These are phyloP conservation scores for Candida nemodendra DNA, from an alignment of 805 yeast genomes.

Conservation along the genomic window DNA sequence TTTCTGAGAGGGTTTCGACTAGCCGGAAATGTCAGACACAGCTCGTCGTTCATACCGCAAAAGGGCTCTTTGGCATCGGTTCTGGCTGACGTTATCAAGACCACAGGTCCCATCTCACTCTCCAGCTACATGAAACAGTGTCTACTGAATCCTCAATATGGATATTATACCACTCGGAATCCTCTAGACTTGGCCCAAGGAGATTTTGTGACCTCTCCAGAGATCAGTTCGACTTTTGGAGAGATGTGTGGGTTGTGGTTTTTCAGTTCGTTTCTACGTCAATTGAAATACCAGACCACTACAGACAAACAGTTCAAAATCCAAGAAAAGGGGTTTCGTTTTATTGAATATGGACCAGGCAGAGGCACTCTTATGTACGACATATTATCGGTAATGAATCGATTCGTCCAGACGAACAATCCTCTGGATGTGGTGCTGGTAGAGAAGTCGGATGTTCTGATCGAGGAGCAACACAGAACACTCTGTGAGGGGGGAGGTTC, in stretches of 20 bases:
- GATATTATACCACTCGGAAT: constrained; percentile 76
- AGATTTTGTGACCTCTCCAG: constrained; percentile 84
- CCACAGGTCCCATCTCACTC: constrained; percentile 76
- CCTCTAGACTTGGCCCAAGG: constrained; percentile 55
- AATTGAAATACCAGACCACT: constrained; percentile 44
- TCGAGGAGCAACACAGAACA: constrained; percentile 50
- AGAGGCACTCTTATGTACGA: constrained; percentile 77
- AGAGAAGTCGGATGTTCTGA: constrained; percentile 69
- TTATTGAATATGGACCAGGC: constrained; percentile 86
- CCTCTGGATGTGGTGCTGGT: constrained; percentile 52
- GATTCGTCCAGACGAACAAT: constrained; percentile 33
- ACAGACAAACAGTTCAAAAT: constrained; percentile 21
- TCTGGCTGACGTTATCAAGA: constrained; percentile 49
- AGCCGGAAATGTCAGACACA: too few relatives aligned
- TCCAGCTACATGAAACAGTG: constrained; percentile 81
- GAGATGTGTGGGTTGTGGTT: constrained; percentile 80
- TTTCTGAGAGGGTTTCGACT: too few relatives aligned
- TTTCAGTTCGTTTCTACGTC: constrained; percentile 55
- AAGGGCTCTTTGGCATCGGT: too few relatives aligned
- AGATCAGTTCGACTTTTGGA: constrained; percentile 83
- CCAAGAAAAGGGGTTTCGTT: constrained; percentile 37
- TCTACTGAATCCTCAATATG: constrained; percentile 70
- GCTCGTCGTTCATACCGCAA: too few relatives aligned
- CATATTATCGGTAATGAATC: constrained; percentile 47
- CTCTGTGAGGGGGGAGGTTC: constrained; percentile 38